Base-by-base conservation (phyloP, 1,284 basidiomycete species). In the Ustilago curta region DNA sequence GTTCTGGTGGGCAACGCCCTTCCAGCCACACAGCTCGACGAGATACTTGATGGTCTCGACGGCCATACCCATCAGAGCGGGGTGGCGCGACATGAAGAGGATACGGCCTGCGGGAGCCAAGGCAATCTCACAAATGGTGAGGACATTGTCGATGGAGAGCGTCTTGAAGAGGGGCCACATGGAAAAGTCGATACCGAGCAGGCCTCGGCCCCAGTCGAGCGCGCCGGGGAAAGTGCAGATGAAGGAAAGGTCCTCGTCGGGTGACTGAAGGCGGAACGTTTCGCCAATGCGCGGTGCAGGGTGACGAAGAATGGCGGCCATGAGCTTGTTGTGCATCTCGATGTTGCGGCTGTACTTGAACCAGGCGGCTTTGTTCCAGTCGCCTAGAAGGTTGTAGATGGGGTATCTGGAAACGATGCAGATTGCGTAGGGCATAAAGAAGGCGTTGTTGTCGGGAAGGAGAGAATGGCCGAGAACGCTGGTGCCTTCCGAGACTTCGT, bases 91-190 rank as follows among this genome's bases (percentile, higher is more conserved):
- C 83, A 91, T 91, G 87, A 98, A 96, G 47, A 98, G 87, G 59
- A 98, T 87, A 29, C 93, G 90, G 21, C 96, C 95, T 9, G 93
- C 94, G 6, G 94, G 94, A n/a, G 94, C 90, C 39, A 98, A 88
- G 0, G 95, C 95, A 77, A 97, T 92, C 89, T 98, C 95, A 83
- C 94, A 94, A 64, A 94, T 92, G 27, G 93, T 95, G 63, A 98
- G 86, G 69, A 98, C 92, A 82, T 97, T 95, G 84, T 97, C 95
- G 64, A 97, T 89, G 79, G 95, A 95, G 64, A 98, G 86, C 72
- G 92, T 92, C 84, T 96, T 93, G 89, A 98, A 97, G 58, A 98
- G 84, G 0, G 95, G 95, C 94, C 95, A 98, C 90, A 97, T 93
- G 51, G 94, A 94, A 83, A 96, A 95, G 81, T 88, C 85, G 56